These are phyloP conservation scores for Sequoiadendron giganteum DNA, from an alignment of 75 land plant species.

Conservation along the genomic window DNA sequence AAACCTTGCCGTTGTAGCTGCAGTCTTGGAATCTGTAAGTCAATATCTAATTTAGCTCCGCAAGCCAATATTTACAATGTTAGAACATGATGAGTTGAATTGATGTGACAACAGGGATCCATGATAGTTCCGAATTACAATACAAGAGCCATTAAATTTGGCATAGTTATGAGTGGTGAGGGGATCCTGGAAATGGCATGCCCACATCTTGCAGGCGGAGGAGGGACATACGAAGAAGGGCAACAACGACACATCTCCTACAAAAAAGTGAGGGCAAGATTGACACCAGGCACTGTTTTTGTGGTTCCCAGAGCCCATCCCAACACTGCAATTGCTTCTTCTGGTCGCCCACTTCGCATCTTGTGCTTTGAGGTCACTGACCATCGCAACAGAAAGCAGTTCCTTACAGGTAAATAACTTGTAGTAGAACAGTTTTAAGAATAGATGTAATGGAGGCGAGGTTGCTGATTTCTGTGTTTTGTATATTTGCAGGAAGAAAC, in stretches of 20 bases:
- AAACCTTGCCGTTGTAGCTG: too few species aligned
- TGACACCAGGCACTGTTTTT: constrained; percentile 24
- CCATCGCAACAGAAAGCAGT: constrained; percentile 18
- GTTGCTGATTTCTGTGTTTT: background rate
- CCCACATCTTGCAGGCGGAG: constrained; percentile 32
- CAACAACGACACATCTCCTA: constrained; percentile 8
- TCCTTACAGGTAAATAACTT: constrained; percentile 39
- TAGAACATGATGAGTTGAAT: too few species aligned
- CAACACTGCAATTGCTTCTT: constrained; percentile 24
- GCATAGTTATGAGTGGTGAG: constrained; percentile 30
- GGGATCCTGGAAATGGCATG: constrained; percentile 56
- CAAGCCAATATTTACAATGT: too few species aligned
- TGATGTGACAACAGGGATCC: constrained; percentile 28
- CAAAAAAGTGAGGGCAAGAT: constrained; percentile 16
- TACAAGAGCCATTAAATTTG: constrained; percentile 35
- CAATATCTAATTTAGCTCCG: too few species aligned
- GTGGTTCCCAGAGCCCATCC: constrained; percentile 59
- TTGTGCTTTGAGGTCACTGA: constrained; percentile 42
- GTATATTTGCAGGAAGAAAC: background rate
- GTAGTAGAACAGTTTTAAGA: too few species aligned
- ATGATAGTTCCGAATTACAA: constrained; percentile 48
- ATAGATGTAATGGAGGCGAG: background rate
- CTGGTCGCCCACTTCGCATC: constrained; percentile 25
- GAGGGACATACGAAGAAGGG: background rate
- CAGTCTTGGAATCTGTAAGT: too few species aligned